These are phyloP conservation scores for Penicillium sp. DNA, from an alignment of 2,329 filamentous ascomycete species.

Conservation along the genomic window DNA sequence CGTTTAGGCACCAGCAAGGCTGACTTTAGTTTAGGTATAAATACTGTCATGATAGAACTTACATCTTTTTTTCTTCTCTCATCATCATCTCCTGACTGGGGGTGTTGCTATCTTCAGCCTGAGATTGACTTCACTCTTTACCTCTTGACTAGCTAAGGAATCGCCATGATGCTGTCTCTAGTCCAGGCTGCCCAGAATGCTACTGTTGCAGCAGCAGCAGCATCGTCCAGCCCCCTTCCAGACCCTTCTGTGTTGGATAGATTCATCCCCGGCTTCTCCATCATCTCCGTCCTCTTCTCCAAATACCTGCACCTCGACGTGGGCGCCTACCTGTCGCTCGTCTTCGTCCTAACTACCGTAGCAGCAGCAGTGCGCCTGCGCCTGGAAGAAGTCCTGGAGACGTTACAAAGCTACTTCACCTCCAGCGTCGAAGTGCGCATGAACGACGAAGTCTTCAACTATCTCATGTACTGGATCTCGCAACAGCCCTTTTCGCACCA, in stretches of 20 bases:
- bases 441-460: constrained; percentile 70
- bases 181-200: constrained; percentile 5
- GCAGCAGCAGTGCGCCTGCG: constrained; percentile 54
- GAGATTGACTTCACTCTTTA: too few relatives aligned
- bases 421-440: constrained; percentile 63
- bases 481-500: constrained; percentile 57
- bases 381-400: constrained; percentile 44
- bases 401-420: constrained; percentile 56
- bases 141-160: background rate
- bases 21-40: too few relatives aligned
- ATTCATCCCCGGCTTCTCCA: constrained; percentile 10
- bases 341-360: constrained; percentile 50
- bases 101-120: background rate
- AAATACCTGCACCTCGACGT: constrained; percentile 12
- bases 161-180: constrained; percentile 2
- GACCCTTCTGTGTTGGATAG: constrained; percentile 6
- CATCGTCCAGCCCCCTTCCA: background rate
- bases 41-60: too few relatives aligned
- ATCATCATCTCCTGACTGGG: background rate
- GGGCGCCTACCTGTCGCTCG: constrained; percentile 54
- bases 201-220: background rate
- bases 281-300: constrained; percentile 38
- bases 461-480: constrained; percentile 67
- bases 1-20: too few relatives aligned
- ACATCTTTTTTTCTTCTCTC: too few relatives aligned